Evolutionary conservation across 2,329 filamentous ascomycete species (phyloP).

Genomic region (Remersonia thermophila): DNA sequence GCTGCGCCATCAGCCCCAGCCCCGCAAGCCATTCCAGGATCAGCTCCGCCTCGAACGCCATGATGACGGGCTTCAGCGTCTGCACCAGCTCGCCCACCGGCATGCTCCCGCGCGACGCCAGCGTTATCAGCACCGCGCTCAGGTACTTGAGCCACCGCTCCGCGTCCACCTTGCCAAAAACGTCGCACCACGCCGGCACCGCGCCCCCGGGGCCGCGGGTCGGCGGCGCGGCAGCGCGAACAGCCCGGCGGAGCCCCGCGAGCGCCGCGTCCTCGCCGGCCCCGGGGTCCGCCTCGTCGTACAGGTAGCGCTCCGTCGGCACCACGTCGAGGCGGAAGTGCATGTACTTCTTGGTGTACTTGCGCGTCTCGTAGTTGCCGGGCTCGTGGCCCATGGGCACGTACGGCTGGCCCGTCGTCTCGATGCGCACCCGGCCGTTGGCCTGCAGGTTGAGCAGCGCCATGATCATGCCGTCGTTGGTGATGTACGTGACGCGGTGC

Average conservation of each 20-base stretch:
- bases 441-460: conserved; percentile 55
- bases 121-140: conserved; percentile 46
- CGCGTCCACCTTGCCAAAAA: conserved; percentile 48
- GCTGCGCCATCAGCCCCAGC: conserved; percentile 37
- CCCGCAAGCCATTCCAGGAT: conserved; percentile 46
- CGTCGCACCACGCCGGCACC: conserved; percentile 61
- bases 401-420: conserved; percentile 41
- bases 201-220: conserved; percentile 30
- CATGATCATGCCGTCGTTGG: conserved; percentile 54
- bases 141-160: conserved; percentile 53
- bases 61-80: conserved; percentile 45
- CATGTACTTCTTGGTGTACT: conserved; percentile 52
- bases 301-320: conserved; percentile 47
- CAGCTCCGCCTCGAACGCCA: conserved; percentile 49
- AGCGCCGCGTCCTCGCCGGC: conserved; percentile 25
- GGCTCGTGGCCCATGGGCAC: conserved; percentile 61
- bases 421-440: conserved; percentile 41
- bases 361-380: conserved; percentile 58
- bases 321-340: conserved; percentile 49
- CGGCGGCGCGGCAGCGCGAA: conserved; percentile 28
- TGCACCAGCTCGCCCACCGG: conserved; percentile 39
- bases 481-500: conserved; percentile 39
- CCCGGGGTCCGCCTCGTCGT: conserved; percentile 27
- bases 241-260: conserved; percentile 18
- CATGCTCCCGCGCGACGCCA: conserved; percentile 50